Percentiles rank a stretch among this genome's conserved stretches.
Evolutionary conservation across 2,329 filamentous ascomycete species (phyloP).

Genomic region (Myriosclerotinia curreyana): DNA sequence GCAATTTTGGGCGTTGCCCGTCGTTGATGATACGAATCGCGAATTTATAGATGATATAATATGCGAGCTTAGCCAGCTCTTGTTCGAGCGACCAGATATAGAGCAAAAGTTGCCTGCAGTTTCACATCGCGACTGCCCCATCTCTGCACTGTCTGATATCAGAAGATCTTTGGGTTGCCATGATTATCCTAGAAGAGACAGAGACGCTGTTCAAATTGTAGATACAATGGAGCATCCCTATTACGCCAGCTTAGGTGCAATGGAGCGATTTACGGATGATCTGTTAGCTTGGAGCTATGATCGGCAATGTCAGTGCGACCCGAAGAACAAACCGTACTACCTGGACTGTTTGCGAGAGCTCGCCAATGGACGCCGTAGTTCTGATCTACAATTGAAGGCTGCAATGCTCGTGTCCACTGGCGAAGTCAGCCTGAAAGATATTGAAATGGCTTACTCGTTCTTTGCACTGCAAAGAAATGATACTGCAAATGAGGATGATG

Average conservation of each 20-base stretch:
- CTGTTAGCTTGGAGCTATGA: constrained; percentile 62
- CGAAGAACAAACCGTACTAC: constrained; percentile 55
- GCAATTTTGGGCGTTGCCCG: constrained; percentile 38
- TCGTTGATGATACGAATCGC: constrained; percentile 31
- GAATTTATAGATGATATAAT: constrained; percentile 56
- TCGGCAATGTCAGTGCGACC: constrained; percentile 56
- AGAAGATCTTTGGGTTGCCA: constrained; percentile 35
- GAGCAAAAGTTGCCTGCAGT: constrained; percentile 24
- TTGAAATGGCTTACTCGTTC: constrained; percentile 55
- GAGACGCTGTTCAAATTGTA: constrained; percentile 32
- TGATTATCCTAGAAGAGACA: constrained; percentile 35
- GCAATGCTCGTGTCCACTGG: constrained; percentile 57
- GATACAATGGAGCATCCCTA: constrained; percentile 43
- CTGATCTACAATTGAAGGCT: constrained; percentile 56
- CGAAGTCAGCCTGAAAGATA: constrained; percentile 53
- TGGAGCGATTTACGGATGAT: constrained; percentile 59
- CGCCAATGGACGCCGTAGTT: constrained; percentile 49
- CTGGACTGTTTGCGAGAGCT: constrained; percentile 63
- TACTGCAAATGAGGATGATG: constrained; percentile 46
- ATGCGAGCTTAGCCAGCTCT: constrained; percentile 48
- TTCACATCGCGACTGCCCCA: constrained; percentile 18
- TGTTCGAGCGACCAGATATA: constrained; percentile 27
- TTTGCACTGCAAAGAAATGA: constrained; percentile 53
- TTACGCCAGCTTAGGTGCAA: constrained; percentile 61
- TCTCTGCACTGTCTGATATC: constrained; percentile 32